Evolutionary conservation across 2,329 filamentous ascomycete species (phyloP).

Genomic region (Talaromyces amestolkiae): DNA sequence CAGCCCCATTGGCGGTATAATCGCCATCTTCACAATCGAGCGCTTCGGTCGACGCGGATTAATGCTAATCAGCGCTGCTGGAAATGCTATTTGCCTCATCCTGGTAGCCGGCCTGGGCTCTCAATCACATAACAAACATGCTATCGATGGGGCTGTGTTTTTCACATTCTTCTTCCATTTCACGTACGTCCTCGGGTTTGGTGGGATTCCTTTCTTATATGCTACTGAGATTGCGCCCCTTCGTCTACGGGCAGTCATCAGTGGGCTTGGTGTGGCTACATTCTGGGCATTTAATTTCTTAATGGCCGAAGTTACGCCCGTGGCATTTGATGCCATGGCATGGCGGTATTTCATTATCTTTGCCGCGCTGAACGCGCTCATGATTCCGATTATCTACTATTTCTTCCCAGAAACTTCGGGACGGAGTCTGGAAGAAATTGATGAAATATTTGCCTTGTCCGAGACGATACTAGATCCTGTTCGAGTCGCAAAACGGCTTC

Average conservation of each 20-base stretch:
- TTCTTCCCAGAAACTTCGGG: neutral
- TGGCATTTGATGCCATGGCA: conserved; percentile 42
- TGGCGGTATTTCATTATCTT: conserved; percentile 49
- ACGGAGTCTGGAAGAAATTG: neutral
- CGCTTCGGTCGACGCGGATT: conserved; percentile 57
- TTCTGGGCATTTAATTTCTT: conserved; percentile 40
- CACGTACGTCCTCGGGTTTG: conserved; percentile 61
- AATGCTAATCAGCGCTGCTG: conserved; percentile 44
- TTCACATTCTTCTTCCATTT: conserved; percentile 68
- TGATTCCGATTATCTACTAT: conserved; percentile 12
- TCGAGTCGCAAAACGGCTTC: neutral
- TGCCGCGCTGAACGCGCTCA: conserved; percentile 35
- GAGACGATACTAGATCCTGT: conserved; percentile 2
- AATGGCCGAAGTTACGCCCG: conserved; percentile 29
- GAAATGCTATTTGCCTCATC: conserved; percentile 24
- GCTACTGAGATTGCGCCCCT: conserved; percentile 43
- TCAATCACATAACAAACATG: conserved; percentile 23
- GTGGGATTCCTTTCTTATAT: conserved; percentile 45
- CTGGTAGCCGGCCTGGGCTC: conserved; percentile 18
- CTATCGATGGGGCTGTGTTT: conserved; percentile 50
- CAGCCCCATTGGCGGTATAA: conserved; percentile 31
- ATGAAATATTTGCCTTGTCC: neutral
- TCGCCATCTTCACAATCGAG: conserved; percentile 52
- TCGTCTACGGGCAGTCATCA: conserved; percentile 37
- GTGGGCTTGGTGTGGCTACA: conserved; percentile 34